phyloP scores from a whole-genome alignment of 192 early-diverging fungal genomes.

The Funneliformis geosporum region DNA sequence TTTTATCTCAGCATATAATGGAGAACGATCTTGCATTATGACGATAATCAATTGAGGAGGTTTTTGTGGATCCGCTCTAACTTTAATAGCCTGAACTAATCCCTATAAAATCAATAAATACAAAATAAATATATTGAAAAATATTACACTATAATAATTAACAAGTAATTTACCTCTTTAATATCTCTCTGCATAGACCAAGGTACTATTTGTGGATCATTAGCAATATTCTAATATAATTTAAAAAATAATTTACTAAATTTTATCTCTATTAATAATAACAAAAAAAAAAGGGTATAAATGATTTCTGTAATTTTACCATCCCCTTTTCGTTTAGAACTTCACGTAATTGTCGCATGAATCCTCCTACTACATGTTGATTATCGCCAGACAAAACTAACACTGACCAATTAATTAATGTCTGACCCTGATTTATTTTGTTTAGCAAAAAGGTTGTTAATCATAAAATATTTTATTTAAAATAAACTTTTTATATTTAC shows the following conservation, averaged over 20 bases:
- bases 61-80: not conserved
- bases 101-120: not conserved
- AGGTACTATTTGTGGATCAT: not conserved
- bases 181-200: not conserved
- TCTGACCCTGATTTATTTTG: not conserved
- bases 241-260: not conserved
- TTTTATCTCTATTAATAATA: not conserved
- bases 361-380: not conserved
- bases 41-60: not conserved
- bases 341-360: not conserved
- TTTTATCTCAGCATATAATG: not conserved
- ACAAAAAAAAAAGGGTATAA: not conserved
- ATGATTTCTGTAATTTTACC: not conserved
- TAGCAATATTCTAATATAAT: not conserved
- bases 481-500: not conserved
- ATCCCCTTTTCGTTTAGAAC: not conserved
- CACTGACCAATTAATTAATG: not conserved
- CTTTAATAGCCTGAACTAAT: not conserved
- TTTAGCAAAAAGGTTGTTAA: not conserved
- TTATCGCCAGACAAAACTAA: not conserved
- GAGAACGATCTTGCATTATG: not conserved
- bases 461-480: not conserved
- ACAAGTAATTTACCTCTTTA: not conserved
- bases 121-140: not conserved
- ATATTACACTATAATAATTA: not conserved